Base-by-base conservation (phyloP, 176 grass and related monocot genomes). In the Triticum turgidum region DNA sequence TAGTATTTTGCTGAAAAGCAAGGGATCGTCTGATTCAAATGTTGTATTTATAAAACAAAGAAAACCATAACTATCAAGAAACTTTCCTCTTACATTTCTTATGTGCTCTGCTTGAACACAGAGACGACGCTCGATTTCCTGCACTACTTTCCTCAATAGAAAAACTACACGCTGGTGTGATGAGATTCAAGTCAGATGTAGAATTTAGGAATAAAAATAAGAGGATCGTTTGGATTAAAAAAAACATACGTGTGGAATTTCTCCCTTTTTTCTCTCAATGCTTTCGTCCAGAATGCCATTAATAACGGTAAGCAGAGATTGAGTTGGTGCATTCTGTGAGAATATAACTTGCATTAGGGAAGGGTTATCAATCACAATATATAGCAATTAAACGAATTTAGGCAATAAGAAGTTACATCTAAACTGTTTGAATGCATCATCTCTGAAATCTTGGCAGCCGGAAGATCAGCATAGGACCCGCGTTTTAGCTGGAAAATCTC, bases 211-310 rank as follows among this genome's bases (percentile, higher is more conserved):
- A 88, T 6, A 44, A 75, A 78, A 76, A 70, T 6, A 76, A 76
- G 13, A 21, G 18, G 20, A 27, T 52, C n/a, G 54, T 32, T 54
- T 33, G 47, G 18, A 72, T 71, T 20, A 51, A 84, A 83, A 86
- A n/a, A 52, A 73, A 86, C 92, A 79, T 94, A 96, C 96, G 85
- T 98, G 96, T 25, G 96, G 90, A 82, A 92, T 96, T 88, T 98
- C 96, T 85, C 96, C 96, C 79, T 98, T 98, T 91, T 92, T 98
- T 79, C 93, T 95, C 65, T 96, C 96, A 80, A 98, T 96, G 72
- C 96, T 98, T 92, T 98, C 96, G 66, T 98, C 93, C 75, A 98
- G 81, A 86, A 98, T 98, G 73, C 97, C 90, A 89, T 94, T 99
- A 66, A 94, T 82, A 72, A 96, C 94, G 29, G 80, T 96, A 39